Conservation (phyloP, 2,329 filamentous ascomycete species). For the Cytospora schulzeri region DNA sequence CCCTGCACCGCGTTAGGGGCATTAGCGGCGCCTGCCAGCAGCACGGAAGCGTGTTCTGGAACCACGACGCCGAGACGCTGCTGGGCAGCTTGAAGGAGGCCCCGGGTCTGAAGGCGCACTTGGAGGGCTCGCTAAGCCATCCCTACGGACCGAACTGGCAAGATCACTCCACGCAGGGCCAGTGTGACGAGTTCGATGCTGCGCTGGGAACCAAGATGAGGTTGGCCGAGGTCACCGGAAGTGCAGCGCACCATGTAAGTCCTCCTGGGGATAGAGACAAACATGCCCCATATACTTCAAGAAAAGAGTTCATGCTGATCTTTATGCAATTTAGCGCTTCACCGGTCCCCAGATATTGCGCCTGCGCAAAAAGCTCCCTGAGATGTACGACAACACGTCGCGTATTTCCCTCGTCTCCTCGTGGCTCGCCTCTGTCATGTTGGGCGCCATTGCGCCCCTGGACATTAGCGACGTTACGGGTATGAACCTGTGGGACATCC, state of each 20-base stretch:
- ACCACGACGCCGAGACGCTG: conserved; percentile 63
- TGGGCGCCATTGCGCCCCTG: conserved; percentile 82
- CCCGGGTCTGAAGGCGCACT: conserved; percentile 70
- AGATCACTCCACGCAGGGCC: conserved; percentile 88
- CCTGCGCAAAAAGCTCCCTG: conserved; percentile 77
- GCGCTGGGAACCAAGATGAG: conserved; percentile 65
- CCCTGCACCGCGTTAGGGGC: conserved; percentile 74
- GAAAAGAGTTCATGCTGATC: not conserved
- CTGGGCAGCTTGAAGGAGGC: conserved; percentile 56
- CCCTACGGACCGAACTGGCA: conserved; percentile 96
- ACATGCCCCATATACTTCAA: not conserved
- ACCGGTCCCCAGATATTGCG: conserved; percentile 96
- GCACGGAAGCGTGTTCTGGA: conserved; percentile 97
- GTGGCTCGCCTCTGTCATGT: conserved; percentile 87
- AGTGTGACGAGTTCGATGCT: conserved; percentile 87
- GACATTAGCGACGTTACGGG: conserved; percentile 95
- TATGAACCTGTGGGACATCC: conserved; percentile 95
- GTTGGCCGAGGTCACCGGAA: conserved; percentile 81
- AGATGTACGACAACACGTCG: conserved; percentile 77
- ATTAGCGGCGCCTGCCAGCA: conserved; percentile 94
- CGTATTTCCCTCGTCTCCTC: conserved; percentile 94
- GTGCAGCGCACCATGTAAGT: conserved; percentile 88
- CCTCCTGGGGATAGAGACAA: not conserved
- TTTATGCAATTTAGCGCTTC: conserved; percentile 66
- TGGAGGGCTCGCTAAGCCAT: conserved; percentile 75